A percentile compares a stretch with the other conserved stretches of the same genome.
phyloP scores from a whole-genome alignment of 208 protist species.

The Acanthamoeba culbertsoni region DNA sequence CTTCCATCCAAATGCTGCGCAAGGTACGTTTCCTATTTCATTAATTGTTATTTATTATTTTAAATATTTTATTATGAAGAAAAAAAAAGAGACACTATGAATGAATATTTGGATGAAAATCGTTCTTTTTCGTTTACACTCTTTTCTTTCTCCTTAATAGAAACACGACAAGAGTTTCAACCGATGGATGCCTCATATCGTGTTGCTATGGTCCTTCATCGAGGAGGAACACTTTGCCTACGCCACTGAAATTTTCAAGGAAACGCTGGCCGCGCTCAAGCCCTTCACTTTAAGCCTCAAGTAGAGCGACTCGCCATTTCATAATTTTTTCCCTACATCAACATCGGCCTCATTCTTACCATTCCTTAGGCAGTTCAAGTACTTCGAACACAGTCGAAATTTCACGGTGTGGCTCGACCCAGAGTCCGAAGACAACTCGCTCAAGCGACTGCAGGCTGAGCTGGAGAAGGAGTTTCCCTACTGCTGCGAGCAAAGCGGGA shows the following conservation, averaged over 20 bases:
- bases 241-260: conserved; percentile 30
- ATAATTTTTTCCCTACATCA: neutral
- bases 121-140: neutral
- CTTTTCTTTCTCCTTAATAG: neutral
- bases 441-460: conserved; percentile 23
- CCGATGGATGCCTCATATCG: conserved; percentile 58
- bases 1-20: neutral
- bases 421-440: neutral
- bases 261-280: neutral
- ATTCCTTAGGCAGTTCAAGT: neutral
- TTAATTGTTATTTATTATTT: neutral
- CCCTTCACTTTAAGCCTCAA: conserved; percentile 16
- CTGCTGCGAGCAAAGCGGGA: conserved; percentile 33
- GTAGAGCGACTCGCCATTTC: neutral
- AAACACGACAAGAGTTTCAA: conserved; percentile 51
- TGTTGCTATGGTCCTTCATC: conserved; percentile 7
- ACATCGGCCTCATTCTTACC: neutral
- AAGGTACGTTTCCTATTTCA: neutral
- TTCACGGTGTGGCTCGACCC: conserved; percentile 1
- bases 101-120: too few relatives aligned
- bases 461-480: conserved; percentile 40
- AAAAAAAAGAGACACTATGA: neutral
- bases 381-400: conserved; percentile 51
- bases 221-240: conserved; percentile 38
- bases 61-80: neutral